Conservation (phyloP, 306 rosid species). For the Heteromeles arbutifolia region DNA sequence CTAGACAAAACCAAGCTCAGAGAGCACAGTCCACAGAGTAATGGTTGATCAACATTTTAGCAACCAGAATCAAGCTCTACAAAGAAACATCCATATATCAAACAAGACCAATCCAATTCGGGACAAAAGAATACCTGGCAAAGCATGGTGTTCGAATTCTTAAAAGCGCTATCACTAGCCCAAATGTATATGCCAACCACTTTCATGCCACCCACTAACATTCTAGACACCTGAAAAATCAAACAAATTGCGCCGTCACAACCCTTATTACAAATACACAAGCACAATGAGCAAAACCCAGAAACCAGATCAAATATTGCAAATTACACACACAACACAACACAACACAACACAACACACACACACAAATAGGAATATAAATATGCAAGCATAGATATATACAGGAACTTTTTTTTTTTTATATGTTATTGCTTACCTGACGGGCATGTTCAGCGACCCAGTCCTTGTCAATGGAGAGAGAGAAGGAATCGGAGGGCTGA, state of each 20-base stretch:
- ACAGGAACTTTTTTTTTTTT: neutral
- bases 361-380: neutral
- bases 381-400: neutral
- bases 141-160: slow-evolving; percentile 70
- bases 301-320: neutral
- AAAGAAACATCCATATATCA: neutral
- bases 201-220: slow-evolving; percentile 80
- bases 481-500: slow-evolving; percentile 44
- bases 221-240: slow-evolving; percentile 53
- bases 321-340: neutral
- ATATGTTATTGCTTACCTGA: slow-evolving; percentile 42
- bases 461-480: slow-evolving; percentile 56
- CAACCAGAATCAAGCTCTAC: neutral
- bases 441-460: slow-evolving; percentile 97
- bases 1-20: neutral
- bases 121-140: slow-evolving; percentile 49
- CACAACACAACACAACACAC: no score
- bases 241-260: neutral
- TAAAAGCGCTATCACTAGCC: slow-evolving; percentile 55
- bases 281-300: neutral
- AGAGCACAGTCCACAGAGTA: neutral
- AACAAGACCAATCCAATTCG: neutral
- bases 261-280: neutral
- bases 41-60: neutral
- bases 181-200: slow-evolving; percentile 73